Conservation (phyloP, 2,329 filamentous ascomycete species). For the Geoglossum cookeanum region DNA sequence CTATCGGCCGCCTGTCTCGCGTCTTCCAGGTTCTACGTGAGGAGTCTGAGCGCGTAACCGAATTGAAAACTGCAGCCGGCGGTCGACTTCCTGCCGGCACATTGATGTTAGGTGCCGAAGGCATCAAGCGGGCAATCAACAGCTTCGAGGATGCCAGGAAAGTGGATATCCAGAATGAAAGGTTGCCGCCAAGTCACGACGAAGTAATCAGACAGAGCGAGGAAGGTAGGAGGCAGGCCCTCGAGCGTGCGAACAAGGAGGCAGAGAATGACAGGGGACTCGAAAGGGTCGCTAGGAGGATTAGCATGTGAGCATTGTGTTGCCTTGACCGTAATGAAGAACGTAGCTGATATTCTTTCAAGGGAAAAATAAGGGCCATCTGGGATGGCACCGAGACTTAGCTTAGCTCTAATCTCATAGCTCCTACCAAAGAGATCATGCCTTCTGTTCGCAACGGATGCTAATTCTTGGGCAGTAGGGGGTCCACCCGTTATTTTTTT, state of each 20-base stretch:
- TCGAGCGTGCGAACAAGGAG: slow-evolving; percentile 71
- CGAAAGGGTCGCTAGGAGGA: slow-evolving; percentile 68
- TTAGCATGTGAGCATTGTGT: slow-evolving; percentile 65
- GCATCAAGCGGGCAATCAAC: slow-evolving; percentile 95
- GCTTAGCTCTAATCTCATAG: not conserved
- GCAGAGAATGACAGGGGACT: slow-evolving; percentile 84
- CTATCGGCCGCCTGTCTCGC: slow-evolving; percentile 86
- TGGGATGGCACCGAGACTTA: not conserved
- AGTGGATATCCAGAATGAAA: slow-evolving; percentile 92
- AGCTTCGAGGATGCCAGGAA: slow-evolving; percentile 94
- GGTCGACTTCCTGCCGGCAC: slow-evolving; percentile 86
- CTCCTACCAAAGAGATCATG: not conserved
- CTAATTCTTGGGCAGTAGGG: not conserved
- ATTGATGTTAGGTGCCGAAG: slow-evolving; percentile 92
- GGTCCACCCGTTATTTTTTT: not conserved
- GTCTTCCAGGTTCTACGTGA: slow-evolving; percentile 97
- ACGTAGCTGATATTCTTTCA: not conserved
- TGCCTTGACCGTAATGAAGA: not conserved
- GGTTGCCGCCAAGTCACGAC: slow-evolving; percentile 77
- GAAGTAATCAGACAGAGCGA: slow-evolving; percentile 73
- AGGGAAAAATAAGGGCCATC: not conserved
- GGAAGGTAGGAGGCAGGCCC: slow-evolving; percentile 60
- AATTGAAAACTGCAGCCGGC: slow-evolving; percentile 90
- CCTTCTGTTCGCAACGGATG: not conserved
- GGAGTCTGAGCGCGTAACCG: slow-evolving; percentile 89